Percentiles rank a stretch among this genome's conserved stretches.
Evolutionary conservation across 1,284 basidiomycete genomes (phyloP).

Genomic region (Fomitopsis betulina): DNA sequence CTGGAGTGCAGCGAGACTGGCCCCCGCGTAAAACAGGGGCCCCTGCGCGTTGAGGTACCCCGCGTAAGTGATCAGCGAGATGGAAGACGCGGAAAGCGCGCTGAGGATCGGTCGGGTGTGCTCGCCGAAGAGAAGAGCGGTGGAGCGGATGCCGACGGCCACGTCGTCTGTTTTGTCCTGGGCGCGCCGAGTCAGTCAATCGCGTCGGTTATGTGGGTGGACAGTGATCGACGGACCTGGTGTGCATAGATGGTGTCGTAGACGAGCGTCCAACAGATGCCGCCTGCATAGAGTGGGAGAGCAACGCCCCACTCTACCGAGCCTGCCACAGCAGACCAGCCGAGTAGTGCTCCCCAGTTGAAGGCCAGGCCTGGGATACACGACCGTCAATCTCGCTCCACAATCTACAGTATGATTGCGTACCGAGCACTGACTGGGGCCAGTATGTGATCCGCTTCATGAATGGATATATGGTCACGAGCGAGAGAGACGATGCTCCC

Average conservation of each 20-base stretch:
- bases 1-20: constrained; percentile 72
- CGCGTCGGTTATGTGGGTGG: neutral
- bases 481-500: constrained; percentile 84
- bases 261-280: constrained; percentile 90
- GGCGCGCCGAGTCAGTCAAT: neutral
- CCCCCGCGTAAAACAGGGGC: constrained; percentile 77
- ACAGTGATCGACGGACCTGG: constrained; percentile 51
- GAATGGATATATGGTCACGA: constrained; percentile 90
- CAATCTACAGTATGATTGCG: neutral
- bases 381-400: neutral
- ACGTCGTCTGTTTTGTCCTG: constrained; percentile 95
- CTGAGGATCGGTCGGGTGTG: constrained; percentile 76
- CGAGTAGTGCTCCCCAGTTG: constrained; percentile 96
- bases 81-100: constrained; percentile 69
- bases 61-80: constrained; percentile 75
- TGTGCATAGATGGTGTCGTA: constrained; percentile 99
- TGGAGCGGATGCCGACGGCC: constrained; percentile 87
- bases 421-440: constrained; percentile 93
- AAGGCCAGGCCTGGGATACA: constrained; percentile 75
- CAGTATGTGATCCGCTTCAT: constrained; percentile 99
- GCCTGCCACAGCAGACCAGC: constrained; percentile 93
- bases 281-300: constrained; percentile 87
- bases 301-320: constrained; percentile 80
- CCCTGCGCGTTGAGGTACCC: constrained; percentile 78
- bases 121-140: constrained; percentile 86